phyloP scores from a whole-genome alignment of 768 basidiomycete genomes.

The Hirschioporus abietinus region DNA sequence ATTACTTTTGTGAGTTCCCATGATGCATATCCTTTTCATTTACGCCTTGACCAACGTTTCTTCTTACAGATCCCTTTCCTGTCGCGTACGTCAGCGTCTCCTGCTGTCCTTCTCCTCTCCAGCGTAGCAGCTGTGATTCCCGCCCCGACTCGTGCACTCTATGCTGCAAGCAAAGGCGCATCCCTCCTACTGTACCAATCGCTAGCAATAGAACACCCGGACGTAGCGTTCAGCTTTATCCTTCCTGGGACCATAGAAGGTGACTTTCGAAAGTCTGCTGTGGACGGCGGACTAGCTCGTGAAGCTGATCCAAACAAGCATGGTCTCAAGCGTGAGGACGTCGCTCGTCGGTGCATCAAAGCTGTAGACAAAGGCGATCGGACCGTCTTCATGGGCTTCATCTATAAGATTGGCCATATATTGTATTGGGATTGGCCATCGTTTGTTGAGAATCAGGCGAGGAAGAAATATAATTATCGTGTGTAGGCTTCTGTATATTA shows the following conservation, averaged over 20 bases:
- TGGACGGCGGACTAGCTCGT: slow-evolving; percentile 47
- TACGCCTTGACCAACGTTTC: not conserved
- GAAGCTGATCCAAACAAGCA: slow-evolving; percentile 50
- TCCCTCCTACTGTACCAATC: slow-evolving; percentile 73
- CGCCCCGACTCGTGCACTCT: slow-evolving; percentile 80
- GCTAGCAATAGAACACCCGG: slow-evolving; percentile 74
- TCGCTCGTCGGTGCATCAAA: slow-evolving; percentile 53
- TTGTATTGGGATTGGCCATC: slow-evolving; percentile 63
- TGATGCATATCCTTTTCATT: not conserved
- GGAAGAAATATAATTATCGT: slow-evolving; percentile 58
- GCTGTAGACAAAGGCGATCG: slow-evolving; percentile 57
- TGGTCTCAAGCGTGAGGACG: slow-evolving; percentile 54
- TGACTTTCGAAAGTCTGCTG: slow-evolving; percentile 73
- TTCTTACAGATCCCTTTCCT: slow-evolving; percentile 68
- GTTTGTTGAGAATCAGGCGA: slow-evolving; percentile 52
- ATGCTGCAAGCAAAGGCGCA: slow-evolving; percentile 79
- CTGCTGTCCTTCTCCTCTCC: slow-evolving; percentile 75
- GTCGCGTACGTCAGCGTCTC: slow-evolving; percentile 52
- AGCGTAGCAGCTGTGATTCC: slow-evolving; percentile 76
- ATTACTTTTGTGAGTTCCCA: slow-evolving; percentile 57
- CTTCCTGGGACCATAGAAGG: slow-evolving; percentile 73
- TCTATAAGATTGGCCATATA: slow-evolving; percentile 40
- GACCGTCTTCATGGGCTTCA: slow-evolving; percentile 51
- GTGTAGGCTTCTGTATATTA: not conserved
- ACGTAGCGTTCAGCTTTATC: slow-evolving; percentile 54